phyloP scores from a whole-genome alignment of 106 monocot genomes.

The Apostasia ramifera region DNA sequence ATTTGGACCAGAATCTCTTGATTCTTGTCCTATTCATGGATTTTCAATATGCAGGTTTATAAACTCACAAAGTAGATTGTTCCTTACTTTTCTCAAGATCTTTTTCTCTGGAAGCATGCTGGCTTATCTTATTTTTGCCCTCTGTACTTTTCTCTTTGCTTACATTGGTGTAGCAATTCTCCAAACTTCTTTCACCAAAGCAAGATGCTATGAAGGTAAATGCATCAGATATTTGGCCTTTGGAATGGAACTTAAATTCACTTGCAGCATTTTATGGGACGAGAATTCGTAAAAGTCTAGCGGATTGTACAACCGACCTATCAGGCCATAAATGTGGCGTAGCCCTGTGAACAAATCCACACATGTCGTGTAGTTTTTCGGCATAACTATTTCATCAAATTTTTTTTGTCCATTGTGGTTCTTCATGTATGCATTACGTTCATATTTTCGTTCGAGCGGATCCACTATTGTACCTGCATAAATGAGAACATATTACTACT shows the following conservation, averaged over 20 bases:
- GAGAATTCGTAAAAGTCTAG: no score
- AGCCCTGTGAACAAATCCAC: background rate
- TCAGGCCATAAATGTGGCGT: background rate
- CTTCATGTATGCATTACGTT: background rate
- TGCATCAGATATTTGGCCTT: background rate
- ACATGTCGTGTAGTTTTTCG: slow-evolving; percentile 10
- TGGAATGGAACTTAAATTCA: background rate
- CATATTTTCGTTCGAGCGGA: slow-evolving; percentile 5
- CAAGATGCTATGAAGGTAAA: background rate
- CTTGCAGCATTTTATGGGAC: no score
- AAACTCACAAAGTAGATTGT: background rate
- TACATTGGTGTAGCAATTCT: background rate
- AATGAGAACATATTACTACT: background rate
- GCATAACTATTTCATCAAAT: background rate
- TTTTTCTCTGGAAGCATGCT: background rate
- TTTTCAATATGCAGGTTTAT: no score
- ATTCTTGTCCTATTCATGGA: no score
- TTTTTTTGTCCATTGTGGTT: background rate
- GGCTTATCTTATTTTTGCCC: background rate
- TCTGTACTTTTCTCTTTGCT: background rate
- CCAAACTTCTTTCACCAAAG: background rate
- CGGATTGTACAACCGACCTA: background rate
- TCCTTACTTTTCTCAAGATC: background rate
- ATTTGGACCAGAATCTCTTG: no score
- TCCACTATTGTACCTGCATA: slow-evolving; percentile 10